These are phyloP conservation scores for Bidens hawaiensis DNA, from an alignment of 140 eudicot species.

Conservation along the genomic window DNA sequence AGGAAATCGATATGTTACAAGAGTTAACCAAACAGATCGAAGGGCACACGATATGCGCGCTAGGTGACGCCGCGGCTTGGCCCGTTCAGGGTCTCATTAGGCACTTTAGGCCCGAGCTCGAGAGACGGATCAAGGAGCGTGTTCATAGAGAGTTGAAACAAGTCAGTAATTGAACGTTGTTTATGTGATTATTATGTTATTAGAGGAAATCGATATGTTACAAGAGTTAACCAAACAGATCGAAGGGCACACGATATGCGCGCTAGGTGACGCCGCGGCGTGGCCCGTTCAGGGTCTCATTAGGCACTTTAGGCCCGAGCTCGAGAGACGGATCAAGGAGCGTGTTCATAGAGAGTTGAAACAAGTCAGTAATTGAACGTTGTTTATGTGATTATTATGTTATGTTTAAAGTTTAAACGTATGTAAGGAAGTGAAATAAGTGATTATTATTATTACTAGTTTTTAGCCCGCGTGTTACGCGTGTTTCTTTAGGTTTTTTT, in stretches of 20 bases:
- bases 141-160: conserved; percentile 51
- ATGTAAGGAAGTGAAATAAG: too few species aligned
- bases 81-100: conserved; percentile 93
- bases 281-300: too few species aligned
- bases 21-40: conserved; percentile 91
- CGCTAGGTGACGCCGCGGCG: too few species aligned
- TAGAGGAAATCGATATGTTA: too few species aligned
- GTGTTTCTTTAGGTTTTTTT: too few species aligned
- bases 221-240: conserved; percentile 92
- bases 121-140: conserved; percentile 64
- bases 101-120: conserved; percentile 85
- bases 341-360: conserved; percentile 56
- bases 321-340: conserved; percentile 71
- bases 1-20: conserved; percentile 84
- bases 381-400: too few species aligned
- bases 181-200: too few species aligned
- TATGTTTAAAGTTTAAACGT: too few species aligned
- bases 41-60: conserved; percentile 88
- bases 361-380: background rate
- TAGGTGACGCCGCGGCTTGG: conserved; percentile 97
- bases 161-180: background rate
- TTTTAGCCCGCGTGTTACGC: too few species aligned
- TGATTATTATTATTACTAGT: too few species aligned
- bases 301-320: too few species aligned
- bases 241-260: conserved; percentile 91